Percentiles rank a stretch among this genome's conserved stretches.
These are phyloP conservation scores for Tritrichomonas musculus DNA, from an alignment of 208 protist genomes.

Conservation along the genomic window DNA sequence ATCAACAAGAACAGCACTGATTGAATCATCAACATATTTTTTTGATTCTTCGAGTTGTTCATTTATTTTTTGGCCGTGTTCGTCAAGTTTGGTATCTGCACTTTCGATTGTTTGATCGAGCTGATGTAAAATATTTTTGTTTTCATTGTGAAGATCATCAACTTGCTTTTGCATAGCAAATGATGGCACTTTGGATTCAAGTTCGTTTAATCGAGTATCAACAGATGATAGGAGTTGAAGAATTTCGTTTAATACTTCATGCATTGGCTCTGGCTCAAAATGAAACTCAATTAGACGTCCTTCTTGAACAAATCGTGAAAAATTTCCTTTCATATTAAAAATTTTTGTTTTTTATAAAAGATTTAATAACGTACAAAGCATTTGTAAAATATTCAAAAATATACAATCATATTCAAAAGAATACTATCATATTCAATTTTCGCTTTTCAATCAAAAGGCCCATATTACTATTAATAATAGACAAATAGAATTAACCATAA, in stretches of 20 bases:
- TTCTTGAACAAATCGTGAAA: background rate
- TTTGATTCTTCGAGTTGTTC: background rate
- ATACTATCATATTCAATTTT: too few species aligned
- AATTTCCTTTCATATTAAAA: background rate
- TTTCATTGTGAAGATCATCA: background rate
- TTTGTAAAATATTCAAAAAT: too few species aligned
- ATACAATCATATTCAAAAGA: too few species aligned
- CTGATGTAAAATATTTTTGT: background rate
- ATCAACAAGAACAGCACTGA: background rate
- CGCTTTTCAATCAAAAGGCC: too few species aligned
- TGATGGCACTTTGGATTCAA: background rate
- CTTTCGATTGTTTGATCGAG: too few species aligned
- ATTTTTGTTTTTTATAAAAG: too few species aligned
- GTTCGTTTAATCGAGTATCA: background rate
- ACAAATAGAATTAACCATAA: too few species aligned
- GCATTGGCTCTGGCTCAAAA: background rate
- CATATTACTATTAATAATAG: too few species aligned
- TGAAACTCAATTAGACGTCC: background rate
- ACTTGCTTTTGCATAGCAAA: background rate
- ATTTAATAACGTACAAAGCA: too few species aligned
- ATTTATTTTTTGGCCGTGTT: background rate
- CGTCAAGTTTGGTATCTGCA: background rate
- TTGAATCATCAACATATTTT: background rate
- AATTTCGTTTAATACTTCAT: background rate
- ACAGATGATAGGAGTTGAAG: background rate